These are phyloP conservation scores for Angophora floribunda DNA, from an alignment of 345 rosid species.

Conservation along the genomic window DNA sequence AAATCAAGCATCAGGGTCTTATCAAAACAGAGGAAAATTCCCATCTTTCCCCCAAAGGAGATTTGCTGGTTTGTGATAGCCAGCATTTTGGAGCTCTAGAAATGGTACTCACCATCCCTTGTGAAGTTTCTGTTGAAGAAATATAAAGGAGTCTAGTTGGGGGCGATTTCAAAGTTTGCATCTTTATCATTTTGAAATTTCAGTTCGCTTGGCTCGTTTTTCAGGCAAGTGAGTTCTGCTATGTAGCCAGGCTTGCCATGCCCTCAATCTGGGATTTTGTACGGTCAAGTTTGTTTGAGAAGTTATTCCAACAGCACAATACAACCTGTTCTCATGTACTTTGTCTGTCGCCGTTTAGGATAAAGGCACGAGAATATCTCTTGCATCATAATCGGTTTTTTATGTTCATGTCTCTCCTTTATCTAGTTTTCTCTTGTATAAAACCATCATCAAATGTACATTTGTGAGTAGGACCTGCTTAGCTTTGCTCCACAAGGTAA, in stretches of 20 bases:
- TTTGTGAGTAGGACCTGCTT: neutral
- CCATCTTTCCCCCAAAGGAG: neutral
- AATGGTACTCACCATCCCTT: neutral
- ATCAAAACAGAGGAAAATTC: neutral
- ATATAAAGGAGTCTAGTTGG: neutral
- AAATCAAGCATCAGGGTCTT: neutral
- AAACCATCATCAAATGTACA: neutral
- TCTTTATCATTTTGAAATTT: neutral
- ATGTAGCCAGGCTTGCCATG: neutral
- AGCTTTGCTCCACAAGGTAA: neutral
- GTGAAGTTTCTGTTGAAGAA: neutral
- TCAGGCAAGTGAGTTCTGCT: neutral
- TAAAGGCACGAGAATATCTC: neutral
- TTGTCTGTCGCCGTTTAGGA: neutral
- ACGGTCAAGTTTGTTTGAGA: neutral
- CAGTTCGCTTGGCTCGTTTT: neutral
- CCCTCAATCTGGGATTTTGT: neutral
- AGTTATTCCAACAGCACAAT: neutral
- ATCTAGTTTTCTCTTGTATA: neutral
- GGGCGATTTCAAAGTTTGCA: neutral
- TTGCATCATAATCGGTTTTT: neutral
- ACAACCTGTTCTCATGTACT: neutral
- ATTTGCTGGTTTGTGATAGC: neutral
- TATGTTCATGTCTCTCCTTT: neutral
- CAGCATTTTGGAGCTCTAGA: neutral